phyloP scores from a whole-genome alignment of 768 basidiomycete genomes.

The Pleurotus giganteus region DNA sequence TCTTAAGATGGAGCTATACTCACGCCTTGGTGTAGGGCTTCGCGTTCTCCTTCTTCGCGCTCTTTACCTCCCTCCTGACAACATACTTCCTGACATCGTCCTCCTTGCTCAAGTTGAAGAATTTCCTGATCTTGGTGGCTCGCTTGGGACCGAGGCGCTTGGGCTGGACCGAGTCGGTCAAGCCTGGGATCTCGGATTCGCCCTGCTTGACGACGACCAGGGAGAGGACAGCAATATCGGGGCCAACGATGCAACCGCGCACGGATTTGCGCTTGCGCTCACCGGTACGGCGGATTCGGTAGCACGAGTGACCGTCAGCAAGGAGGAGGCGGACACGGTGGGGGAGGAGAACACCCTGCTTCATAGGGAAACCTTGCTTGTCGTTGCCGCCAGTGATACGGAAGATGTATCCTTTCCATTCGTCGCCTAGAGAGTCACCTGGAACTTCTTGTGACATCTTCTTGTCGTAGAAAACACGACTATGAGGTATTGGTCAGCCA shows the following conservation, averaged over 20 bases:
- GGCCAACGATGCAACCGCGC: constrained; percentile 95
- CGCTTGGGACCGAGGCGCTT: constrained; percentile 97
- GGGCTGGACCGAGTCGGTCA: constrained; percentile 90
- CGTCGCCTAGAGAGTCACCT: constrained; percentile 87
- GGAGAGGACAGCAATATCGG: constrained; percentile 94
- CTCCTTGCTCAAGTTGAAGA: constrained; percentile 97
- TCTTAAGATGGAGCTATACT: constrained; percentile 28
- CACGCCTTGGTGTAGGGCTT: constrained; percentile 98
- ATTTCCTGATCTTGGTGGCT: constrained; percentile 93
- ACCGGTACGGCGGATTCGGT: constrained; percentile 86
- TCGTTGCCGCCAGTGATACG: constrained; percentile 98
- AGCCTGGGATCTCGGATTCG: constrained; percentile 81
- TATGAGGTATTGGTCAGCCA: constrained; percentile 26
- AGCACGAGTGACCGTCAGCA: constrained; percentile 96
- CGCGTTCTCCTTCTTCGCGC: constrained; percentile 82
- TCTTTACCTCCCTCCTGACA: constrained; percentile 86
- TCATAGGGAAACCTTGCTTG: constrained; percentile 99
- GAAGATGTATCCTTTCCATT: constrained; percentile 96
- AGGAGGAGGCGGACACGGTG: constrained; percentile 93
- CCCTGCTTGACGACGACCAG: constrained; percentile 97
- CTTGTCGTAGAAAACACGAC: constrained; percentile 97
- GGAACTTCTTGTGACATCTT: constrained; percentile 94
- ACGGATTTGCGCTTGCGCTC: constrained; percentile 99
- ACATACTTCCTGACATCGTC: constrained; percentile 99
- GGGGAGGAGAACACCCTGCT: constrained; percentile 96